Evolutionary conservation across 2,329 filamentous ascomycete species (phyloP), one percentile per base, ranked within the genome.

Genomic region (Sarocladium brachiariae): DNA sequence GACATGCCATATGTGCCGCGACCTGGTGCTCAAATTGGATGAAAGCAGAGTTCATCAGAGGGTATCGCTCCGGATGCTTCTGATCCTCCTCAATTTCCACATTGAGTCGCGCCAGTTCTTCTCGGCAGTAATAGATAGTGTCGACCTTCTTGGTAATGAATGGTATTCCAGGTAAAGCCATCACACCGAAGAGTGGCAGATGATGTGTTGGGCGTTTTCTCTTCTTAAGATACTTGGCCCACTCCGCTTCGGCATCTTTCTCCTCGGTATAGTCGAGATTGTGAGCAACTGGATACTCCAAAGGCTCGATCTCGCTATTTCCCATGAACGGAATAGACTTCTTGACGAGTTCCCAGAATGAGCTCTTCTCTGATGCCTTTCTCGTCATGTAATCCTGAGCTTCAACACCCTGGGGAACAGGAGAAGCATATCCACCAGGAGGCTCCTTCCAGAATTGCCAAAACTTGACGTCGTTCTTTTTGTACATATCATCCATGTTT

Each of bases 1-100:
- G 93, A 64, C 90, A 96, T 52, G 92, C 93, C 93, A 99, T 97
- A 61, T 99, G 93, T 0, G 93, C 93, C 5, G 92, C 91, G 2
- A 96, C 88, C 64, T 99, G 93, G 62, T 96, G 87, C 62, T 99
- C 96, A 76, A 99, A 99, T 64, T 99, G 93, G 54, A 99, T 90
- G 59, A 99, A 99, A 1, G 93, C 93, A 1, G 92, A 96, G 61
- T 88, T 96, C 90, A 96, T 95, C 43, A 91, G 70, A 0, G 92
- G 91, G 55, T 89, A 97, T 4, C 85, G 82, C 57, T 96, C 91
- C 0, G 87, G 86, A 46, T 93, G 77, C 50, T 85, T 78, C 64
- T 99, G 93, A 57, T 97, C 93, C 39, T 85, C 74, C 58, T 96
- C 91, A 50, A 99, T 96, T 63, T 97, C 91, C 49, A 91, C 63